Conservation (phyloP, 192 early-diverging fungal species). For the Gaertneriomyces semiglobifer region DNA sequence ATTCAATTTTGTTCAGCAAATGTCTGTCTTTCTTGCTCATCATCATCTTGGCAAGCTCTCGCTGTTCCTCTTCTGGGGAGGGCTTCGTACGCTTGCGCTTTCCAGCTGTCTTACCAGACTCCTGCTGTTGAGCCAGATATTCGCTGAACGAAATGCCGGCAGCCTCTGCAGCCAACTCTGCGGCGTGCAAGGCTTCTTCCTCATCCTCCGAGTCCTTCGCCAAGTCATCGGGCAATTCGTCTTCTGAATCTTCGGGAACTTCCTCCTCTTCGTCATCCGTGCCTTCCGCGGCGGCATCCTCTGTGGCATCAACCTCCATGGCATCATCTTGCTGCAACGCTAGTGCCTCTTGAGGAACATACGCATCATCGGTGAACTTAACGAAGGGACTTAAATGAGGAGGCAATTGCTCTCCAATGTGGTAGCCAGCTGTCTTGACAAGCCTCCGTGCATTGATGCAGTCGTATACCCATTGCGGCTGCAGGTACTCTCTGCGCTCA, state of each 20-base stretch:
- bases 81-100: constrained; percentile 30
- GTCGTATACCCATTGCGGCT: constrained; percentile 99
- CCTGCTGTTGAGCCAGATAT: constrained; percentile 52
- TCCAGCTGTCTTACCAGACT: constrained; percentile 13
- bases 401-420: constrained; percentile 76
- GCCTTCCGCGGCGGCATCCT: constrained; percentile 57
- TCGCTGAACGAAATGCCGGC: constrained; percentile 64
- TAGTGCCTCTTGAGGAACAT: constrained; percentile 62
- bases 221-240: constrained; percentile 51
- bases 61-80: constrained; percentile 59
- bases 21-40: constrained; percentile 81
- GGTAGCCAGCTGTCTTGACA: constrained; percentile 61
- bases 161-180: constrained; percentile 68
- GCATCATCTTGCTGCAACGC: constrained; percentile 38
- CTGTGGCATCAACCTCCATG: constrained; percentile 62
- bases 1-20: constrained; percentile 75
- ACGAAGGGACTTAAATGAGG: constrained; percentile 95
- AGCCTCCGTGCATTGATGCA: constrained; percentile 81
- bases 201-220: constrained; percentile 23
- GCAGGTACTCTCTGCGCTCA: constrained; percentile 70
- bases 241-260: constrained; percentile 50
- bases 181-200: constrained; percentile 52
- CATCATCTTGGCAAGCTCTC: constrained; percentile 78
- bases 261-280: constrained; percentile 55
- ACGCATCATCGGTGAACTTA: constrained; percentile 77